Conservation (phyloP, 768 basidiomycete species). For the Pleurotus salmoneostramineus region DNA sequence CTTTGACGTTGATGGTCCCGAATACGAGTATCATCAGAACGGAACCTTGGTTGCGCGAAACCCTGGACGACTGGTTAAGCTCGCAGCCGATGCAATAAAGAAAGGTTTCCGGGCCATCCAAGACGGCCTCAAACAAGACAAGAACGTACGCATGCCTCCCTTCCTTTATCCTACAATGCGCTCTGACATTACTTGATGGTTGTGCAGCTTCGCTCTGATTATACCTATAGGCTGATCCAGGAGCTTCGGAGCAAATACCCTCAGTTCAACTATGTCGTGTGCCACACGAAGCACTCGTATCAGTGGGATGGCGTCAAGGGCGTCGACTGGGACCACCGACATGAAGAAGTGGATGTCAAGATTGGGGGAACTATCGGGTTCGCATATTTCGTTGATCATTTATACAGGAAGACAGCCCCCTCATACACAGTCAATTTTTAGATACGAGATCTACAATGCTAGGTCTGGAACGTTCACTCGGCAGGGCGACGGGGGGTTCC, state of each 20-base stretch:
- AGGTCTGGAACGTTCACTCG: neutral
- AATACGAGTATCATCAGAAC: neutral
- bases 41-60: neutral
- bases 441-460: slow-evolving; percentile 9
- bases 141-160: neutral
- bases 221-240: neutral
- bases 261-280: slow-evolving; percentile 9
- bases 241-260: neutral
- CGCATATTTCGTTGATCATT: neutral
- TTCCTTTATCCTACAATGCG: neutral
- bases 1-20: neutral
- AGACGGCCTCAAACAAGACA: neutral
- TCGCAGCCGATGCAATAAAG: neutral
- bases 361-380: slow-evolving; percentile 8
- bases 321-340: slow-evolving; percentile 9
- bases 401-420: neutral
- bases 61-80: neutral
- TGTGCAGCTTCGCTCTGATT: neutral
- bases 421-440: neutral
- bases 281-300: slow-evolving; percentile 3
- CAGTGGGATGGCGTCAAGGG: slow-evolving; percentile 1
- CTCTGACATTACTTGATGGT: neutral
- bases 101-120: neutral
- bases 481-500: slow-evolving; percentile 2
- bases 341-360: slow-evolving; percentile 10